Percentiles rank a stretch among this genome's conserved stretches.
phyloP scores from a whole-genome alignment of 2,329 filamentous ascomycete genomes.

The Epichloe bromicola region DNA sequence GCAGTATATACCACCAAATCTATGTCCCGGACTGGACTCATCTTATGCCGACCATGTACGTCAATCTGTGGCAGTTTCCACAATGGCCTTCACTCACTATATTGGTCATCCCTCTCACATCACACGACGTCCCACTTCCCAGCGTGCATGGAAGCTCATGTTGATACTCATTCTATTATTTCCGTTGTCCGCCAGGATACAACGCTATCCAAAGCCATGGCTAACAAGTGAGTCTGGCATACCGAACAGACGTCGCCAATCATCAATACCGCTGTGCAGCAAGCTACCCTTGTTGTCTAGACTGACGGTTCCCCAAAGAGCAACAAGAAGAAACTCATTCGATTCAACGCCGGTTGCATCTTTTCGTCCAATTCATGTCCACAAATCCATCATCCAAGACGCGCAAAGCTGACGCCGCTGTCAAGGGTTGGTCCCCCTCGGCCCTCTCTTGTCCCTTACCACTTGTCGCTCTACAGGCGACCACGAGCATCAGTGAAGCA shows the following conservation, averaged over 20 bases:
- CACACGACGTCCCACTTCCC: no score
- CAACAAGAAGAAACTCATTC: background rate
- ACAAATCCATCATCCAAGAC: background rate
- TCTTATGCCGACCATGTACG: no score
- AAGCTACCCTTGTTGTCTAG: background rate
- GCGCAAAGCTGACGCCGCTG: background rate
- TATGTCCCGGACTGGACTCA: no score
- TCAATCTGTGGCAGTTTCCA: no score
- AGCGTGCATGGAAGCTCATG: background rate
- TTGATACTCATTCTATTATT: background rate
- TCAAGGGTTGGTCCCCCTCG: background rate
- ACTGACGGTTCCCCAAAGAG: background rate
- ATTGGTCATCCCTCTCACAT: no score
- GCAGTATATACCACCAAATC: no score
- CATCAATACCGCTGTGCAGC: background rate
- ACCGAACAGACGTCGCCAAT: background rate
- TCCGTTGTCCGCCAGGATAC: background rate
- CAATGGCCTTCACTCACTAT: no score
- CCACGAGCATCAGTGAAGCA: constrained; percentile 25
- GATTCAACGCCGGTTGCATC: background rate
- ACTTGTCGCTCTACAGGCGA: constrained; percentile 14
- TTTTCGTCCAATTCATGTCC: background rate
- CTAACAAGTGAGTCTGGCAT: constrained; percentile 4
- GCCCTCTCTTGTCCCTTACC: background rate
- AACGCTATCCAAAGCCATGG: background rate